A percentile compares a stretch with the other conserved stretches of the same genome.
Evolutionary conservation across 331 rosid genomes (phyloP).

Genomic region (Malus hybrid): DNA sequence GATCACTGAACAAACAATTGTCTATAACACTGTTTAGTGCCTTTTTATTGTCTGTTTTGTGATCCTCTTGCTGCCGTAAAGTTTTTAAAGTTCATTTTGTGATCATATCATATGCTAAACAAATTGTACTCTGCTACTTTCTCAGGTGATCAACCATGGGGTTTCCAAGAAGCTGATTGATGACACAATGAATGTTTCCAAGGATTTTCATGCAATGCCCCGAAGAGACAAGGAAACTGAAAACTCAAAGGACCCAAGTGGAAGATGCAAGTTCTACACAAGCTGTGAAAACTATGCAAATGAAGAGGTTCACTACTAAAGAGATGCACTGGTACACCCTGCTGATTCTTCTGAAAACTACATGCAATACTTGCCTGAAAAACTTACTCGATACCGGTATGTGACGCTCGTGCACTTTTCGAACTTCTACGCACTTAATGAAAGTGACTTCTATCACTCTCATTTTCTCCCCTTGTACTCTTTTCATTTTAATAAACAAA

Average conservation of each 20-base stretch:
- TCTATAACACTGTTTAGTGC: too few species aligned
- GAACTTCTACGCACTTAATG: too few species aligned
- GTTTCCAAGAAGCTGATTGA: conserved; percentile 27
- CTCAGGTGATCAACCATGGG: conserved; percentile 62
- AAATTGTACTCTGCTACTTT: not conserved
- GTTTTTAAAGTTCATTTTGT: not conserved
- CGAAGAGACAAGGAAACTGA: conserved; percentile 25
- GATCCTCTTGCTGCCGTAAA: not conserved
- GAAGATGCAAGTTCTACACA: conserved; percentile 45
- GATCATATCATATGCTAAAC: not conserved
- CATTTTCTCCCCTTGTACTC: too few species aligned
- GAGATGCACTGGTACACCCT: conserved; percentile 50
- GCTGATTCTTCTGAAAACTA: conserved; percentile 33
- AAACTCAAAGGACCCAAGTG: conserved; percentile 33
- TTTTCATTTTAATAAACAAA: too few species aligned
- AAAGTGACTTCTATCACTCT: too few species aligned
- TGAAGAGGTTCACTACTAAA: conserved; percentile 42
- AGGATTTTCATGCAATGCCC: conserved; percentile 41
- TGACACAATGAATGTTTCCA: conserved; percentile 23
- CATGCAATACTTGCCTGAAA: conserved; percentile 54
- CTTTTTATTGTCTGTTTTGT: too few species aligned
- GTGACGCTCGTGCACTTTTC: not conserved
- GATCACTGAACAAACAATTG: too few species aligned
- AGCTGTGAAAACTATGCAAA: conserved; percentile 36
- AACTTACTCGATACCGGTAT: conserved; percentile 50